A percentile compares a stretch with the other conserved stretches of the same genome.
Evolutionary conservation across 768 basidiomycete genomes (phyloP).

Genomic region (Boletellus emodensis): DNA sequence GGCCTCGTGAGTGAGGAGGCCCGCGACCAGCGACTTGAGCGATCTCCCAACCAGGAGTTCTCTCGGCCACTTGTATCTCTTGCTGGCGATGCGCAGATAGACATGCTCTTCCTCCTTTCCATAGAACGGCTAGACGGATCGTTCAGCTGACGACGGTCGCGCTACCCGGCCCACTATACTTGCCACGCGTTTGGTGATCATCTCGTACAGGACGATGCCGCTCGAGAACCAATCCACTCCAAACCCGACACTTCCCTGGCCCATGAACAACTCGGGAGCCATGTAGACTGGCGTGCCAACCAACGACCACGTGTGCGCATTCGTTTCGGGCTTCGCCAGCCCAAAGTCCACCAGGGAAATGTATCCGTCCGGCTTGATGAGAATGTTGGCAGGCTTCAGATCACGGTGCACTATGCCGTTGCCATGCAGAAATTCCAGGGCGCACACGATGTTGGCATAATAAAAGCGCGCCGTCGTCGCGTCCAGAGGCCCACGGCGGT

Average conservation of each 20-base stretch:
- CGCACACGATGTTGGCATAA: constrained; percentile 50
- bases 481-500: constrained; percentile 29
- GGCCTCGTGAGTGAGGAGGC: constrained; percentile 38
- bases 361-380: constrained; percentile 55
- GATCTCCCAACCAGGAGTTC: constrained; percentile 34
- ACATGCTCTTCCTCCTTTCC: constrained; percentile 25
- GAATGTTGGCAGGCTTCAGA: constrained; percentile 55
- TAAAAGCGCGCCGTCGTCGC: constrained; percentile 43
- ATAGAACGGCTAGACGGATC: constrained; percentile 22
- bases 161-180: constrained; percentile 11
- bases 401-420: constrained; percentile 50
- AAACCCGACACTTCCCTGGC: constrained; percentile 21
- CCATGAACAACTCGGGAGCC: constrained; percentile 44
- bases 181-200: constrained; percentile 39
- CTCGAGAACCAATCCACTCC: constrained; percentile 55
- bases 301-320: constrained; percentile 29
- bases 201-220: constrained; percentile 50
- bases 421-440: constrained; percentile 43
- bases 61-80: constrained; percentile 39
- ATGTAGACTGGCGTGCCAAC: constrained; percentile 47
- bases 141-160: not conserved
- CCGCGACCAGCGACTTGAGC: constrained; percentile 40
- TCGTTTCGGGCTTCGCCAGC: constrained; percentile 22
- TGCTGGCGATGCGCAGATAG: constrained; percentile 24
- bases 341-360: constrained; percentile 53